Conservation (phyloP, 139 green algal genomes). For the Micractinium sp. region DNA sequence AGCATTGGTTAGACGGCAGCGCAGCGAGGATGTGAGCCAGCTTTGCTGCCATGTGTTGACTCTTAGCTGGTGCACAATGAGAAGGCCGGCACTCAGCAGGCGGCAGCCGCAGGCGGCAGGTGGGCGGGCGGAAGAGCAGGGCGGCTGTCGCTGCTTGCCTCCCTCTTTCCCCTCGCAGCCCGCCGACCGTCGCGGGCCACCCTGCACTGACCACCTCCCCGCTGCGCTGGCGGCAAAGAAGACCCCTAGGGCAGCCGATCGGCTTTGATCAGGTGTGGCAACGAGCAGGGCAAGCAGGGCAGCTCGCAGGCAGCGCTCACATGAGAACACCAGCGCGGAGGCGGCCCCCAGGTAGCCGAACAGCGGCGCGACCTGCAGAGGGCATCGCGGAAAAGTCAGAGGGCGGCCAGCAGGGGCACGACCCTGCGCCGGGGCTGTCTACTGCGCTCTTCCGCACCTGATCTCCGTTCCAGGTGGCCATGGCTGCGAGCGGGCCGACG, state of each 20-base stretch:
- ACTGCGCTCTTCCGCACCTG: neutral
- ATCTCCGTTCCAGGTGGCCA: conserved; percentile 14
- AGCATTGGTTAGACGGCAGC: neutral
- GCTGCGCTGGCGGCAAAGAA: too few species aligned
- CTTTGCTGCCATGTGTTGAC: neutral
- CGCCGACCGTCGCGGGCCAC: too few species aligned
- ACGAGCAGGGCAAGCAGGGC: too few species aligned
- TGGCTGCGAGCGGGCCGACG: neutral
- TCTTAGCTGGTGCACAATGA: too few species aligned
- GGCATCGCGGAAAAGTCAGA: neutral
- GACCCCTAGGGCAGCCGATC: too few species aligned
- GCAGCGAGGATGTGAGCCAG: too few species aligned
- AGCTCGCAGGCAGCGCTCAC: conserved; percentile 78
- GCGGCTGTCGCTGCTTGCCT: neutral
- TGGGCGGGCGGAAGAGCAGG: neutral
- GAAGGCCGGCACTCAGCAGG: too few species aligned
- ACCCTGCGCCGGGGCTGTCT: too few species aligned
- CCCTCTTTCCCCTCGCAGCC: too few species aligned
- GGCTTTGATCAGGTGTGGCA: too few species aligned
- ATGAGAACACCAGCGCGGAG: conserved; percentile 95
- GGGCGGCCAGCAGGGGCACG: neutral
- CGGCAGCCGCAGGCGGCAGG: neutral
- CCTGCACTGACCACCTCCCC: too few species aligned
- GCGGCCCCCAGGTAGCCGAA: conserved; percentile 94
- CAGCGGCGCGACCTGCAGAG: conserved; percentile 77